Conservation (phyloP, 2,329 filamentous ascomycete genomes). For the Ophiosphaerella korrae region DNA sequence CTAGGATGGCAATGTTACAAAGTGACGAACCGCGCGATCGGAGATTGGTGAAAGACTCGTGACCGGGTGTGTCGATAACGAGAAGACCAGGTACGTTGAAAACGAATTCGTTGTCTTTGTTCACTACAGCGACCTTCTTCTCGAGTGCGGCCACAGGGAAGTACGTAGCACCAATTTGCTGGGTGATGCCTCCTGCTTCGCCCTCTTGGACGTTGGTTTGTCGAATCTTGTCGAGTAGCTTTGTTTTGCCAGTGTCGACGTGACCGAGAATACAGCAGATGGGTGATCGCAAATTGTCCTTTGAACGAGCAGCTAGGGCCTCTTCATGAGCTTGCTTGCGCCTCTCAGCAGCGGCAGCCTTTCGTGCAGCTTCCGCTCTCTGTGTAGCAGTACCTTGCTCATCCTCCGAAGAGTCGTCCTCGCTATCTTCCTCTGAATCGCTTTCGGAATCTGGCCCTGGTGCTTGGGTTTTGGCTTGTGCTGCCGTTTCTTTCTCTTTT, state of each 20-base stretch:
- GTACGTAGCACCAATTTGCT: conserved; percentile 99
- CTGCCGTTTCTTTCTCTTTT: conserved; percentile 32
- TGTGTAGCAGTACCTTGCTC: conserved; percentile 76
- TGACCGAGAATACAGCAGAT: conserved; percentile 99
- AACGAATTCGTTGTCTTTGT: conserved; percentile 85
- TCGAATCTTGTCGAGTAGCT: conserved; percentile 95
- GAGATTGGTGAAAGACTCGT: conserved; percentile 99
- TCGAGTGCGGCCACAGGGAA: conserved; percentile 93
- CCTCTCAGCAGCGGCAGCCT: conserved; percentile 86
- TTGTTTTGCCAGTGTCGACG: conserved; percentile 99
- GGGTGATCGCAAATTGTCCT: conserved; percentile 92
- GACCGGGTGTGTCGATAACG: conserved; percentile 96
- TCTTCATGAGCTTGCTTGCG: conserved; percentile 90
- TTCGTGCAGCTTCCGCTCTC: conserved; percentile 74
- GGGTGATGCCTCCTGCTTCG: conserved; percentile 98
- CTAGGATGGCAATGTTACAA: conserved; percentile 98
- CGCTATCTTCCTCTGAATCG: conserved; percentile 50
- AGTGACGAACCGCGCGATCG: conserved; percentile 96
- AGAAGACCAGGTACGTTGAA: conserved; percentile 97
- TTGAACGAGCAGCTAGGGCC: conserved; percentile 86
- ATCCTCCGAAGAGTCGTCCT: conserved; percentile 70
- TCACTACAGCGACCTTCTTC: conserved; percentile 92
- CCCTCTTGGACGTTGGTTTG: conserved; percentile 99
- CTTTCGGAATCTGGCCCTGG: conserved; percentile 26
- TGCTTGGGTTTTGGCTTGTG: conserved; percentile 26